Base-by-base conservation (phyloP, 371 early-diverging fungal species). In the Basidiobolus meristosporus region DNA sequence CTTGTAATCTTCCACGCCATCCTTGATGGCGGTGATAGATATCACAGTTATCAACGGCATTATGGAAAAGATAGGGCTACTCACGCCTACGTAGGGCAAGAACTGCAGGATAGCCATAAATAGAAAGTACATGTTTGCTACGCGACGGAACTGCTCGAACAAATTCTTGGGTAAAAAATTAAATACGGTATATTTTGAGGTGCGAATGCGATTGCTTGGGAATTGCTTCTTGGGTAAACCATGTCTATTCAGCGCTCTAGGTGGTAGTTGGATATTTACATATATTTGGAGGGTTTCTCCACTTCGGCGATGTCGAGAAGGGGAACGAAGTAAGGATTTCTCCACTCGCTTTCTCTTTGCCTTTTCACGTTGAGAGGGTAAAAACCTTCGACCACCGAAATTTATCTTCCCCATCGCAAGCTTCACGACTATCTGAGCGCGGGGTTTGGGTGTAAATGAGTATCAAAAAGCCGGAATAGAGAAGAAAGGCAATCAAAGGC, bases 91-190 rank as follows among this genome's bases (percentile, higher is more conserved):
- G 30, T 68, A 55, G n/a, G 84, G 82, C 21, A 87, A 62, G 28
- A 77, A 47, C 53, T 97, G 91, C 31, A 99, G 62, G 32, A 93
- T 77, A 30, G 95, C 88, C 62, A 96, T 70, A 41, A 74, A 65
- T 39, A 93, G 60, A 56, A 99, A 99, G 63, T 95, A 99, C 42
- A 98, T 60, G 59, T 98, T 99, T 56, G 92, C 92, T 26, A 86
- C 75, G 19, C 84, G 70, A 2, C 86, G 76, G 47, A 98, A 90
- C 62, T 99, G 99, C 45, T 88, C 90, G 57, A 85, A 90, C 26
- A 98, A 45, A 57, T 98, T 96, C 47, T 91, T 82, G n/a, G 98
- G 98, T 3, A 98, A 40, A 63, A 99, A 99, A 3, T 75, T 73
- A 10, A 79, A 39, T 17, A 82, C 33, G 11, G 96, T 90, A 62